phyloP scores from a whole-genome alignment of 2,329 filamentous ascomycete genomes.

The Fusarium sp. region DNA sequence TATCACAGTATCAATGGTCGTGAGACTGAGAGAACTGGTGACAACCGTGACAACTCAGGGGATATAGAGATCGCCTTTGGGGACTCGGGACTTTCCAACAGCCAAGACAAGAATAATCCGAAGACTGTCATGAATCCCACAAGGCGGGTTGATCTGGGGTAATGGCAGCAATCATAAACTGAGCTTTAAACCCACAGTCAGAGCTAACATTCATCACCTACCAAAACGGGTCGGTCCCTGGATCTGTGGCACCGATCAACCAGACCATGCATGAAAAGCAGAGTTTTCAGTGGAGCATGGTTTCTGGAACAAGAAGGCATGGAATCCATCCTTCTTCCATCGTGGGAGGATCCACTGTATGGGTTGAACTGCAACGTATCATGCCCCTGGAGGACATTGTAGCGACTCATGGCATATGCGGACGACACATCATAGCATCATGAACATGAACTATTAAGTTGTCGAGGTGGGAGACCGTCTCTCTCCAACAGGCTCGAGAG shows the following conservation, averaged over 20 bases:
- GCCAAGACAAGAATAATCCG: slow-evolving; percentile 5
- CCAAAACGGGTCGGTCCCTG: slow-evolving; percentile 15
- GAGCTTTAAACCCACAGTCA: slow-evolving; percentile 17
- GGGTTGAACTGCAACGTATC: slow-evolving; percentile 7
- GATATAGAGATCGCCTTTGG: not conserved
- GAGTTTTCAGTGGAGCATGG: slow-evolving; percentile 33
- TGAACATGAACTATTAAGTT: slow-evolving; percentile 8
- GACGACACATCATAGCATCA: slow-evolving; percentile 19
- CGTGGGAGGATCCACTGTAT: slow-evolving; percentile 29
- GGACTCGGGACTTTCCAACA: slow-evolving; percentile 13
- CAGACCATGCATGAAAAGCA: slow-evolving; percentile 16
- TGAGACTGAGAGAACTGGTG: not conserved
- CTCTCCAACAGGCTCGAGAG: no score
- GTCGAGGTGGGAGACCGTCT: not conserved
- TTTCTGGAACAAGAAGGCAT: slow-evolving; percentile 30
- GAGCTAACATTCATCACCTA: slow-evolving; percentile 18
- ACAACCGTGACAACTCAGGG: not conserved
- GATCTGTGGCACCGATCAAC: slow-evolving; percentile 24
- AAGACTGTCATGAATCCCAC: slow-evolving; percentile 16
- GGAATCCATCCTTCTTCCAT: slow-evolving; percentile 26
- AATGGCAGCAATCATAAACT: slow-evolving; percentile 12
- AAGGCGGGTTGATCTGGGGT: slow-evolving; percentile 31
- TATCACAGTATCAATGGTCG: no score
- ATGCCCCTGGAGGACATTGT: slow-evolving; percentile 5
- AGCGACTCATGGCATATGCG: slow-evolving; percentile 25